phyloP scores from a whole-genome alignment of 129 eudicot genomes.

The Scalesia atractyloides region DNA sequence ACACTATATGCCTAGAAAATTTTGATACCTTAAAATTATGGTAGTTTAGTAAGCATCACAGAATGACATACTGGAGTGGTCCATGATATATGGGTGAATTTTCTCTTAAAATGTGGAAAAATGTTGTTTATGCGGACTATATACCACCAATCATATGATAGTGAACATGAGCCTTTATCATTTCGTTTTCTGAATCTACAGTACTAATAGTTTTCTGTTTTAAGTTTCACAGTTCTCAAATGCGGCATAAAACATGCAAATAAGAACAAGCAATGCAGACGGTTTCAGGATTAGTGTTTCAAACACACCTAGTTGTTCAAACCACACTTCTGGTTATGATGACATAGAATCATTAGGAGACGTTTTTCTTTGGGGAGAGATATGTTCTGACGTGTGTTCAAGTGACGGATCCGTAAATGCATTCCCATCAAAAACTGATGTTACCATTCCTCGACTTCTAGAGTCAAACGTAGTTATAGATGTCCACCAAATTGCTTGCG shows the following conservation, averaged over 20 bases:
- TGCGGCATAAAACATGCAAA: constrained; percentile 79
- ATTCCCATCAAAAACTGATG: constrained; percentile 49
- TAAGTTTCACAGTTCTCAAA: constrained; percentile 32
- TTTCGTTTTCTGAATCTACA: not conserved
- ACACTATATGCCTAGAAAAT: too few species aligned
- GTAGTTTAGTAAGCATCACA: too few species aligned
- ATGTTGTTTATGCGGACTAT: not conserved
- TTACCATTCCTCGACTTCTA: constrained; percentile 37
- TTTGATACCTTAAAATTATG: too few species aligned
- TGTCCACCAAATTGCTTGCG: constrained; percentile 81
- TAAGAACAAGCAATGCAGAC: constrained; percentile 69
- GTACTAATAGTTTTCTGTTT: not conserved
- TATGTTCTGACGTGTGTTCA: constrained; percentile 59
- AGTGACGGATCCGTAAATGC: constrained; percentile 50
- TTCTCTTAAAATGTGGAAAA: too few species aligned
- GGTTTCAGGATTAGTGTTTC: constrained; percentile 86
- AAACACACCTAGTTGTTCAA: constrained; percentile 86
- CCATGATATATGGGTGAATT: too few species aligned
- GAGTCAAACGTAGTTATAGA: constrained; percentile 83
- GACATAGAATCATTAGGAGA: constrained; percentile 92
- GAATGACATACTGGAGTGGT: too few species aligned
- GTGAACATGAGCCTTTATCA: not conserved
- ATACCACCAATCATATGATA: constrained; percentile 1
- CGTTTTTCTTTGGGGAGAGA: constrained; percentile 80
- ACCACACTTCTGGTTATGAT: constrained; percentile 73